These are phyloP conservation scores for Clavispora vitiphila DNA, from an alignment of 805 yeast species.

Conservation along the genomic window DNA sequence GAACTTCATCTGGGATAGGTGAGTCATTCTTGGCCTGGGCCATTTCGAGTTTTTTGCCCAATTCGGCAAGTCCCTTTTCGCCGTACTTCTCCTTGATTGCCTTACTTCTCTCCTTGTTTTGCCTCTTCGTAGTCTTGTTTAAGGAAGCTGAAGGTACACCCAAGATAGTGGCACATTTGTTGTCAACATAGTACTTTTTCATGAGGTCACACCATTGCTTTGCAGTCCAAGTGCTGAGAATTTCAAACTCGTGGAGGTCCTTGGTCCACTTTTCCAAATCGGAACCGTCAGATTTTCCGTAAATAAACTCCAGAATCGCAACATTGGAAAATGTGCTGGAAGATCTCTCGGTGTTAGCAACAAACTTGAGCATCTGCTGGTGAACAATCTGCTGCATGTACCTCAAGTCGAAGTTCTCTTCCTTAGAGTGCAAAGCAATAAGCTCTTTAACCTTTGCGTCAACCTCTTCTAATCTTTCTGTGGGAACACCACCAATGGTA, in stretches of 20 bases:
- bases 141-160: conserved; percentile 66
- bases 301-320: conserved; percentile 74
- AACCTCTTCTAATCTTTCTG: conserved; percentile 51
- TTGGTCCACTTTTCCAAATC: conserved; percentile 53
- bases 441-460: conserved; percentile 47
- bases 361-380: conserved; percentile 56
- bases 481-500: conserved; percentile 70
- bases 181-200: conserved; percentile 50
- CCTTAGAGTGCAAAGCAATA: conserved; percentile 47
- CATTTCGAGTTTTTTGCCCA: conserved; percentile 46
- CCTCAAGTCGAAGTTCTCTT: conserved; percentile 51
- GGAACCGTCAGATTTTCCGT: conserved; percentile 62
- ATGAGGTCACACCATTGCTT: conserved; percentile 64
- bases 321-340: conserved; percentile 57
- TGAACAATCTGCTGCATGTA: conserved; percentile 66
- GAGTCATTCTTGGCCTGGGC: conserved; percentile 68
- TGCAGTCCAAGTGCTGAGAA: conserved; percentile 53
- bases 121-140: conserved; percentile 48
- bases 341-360: conserved; percentile 58
- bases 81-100: conserved; percentile 53
- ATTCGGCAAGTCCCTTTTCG: conserved; percentile 49
- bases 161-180: conserved; percentile 59
- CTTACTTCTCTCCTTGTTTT: conserved; percentile 44
- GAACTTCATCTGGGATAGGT: conserved; percentile 69
- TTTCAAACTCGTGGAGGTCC: conserved; percentile 55